These are phyloP conservation scores for Emmonsiellopsis sp. DNA, from an alignment of 2,329 filamentous ascomycete species.

Conservation along the genomic window DNA sequence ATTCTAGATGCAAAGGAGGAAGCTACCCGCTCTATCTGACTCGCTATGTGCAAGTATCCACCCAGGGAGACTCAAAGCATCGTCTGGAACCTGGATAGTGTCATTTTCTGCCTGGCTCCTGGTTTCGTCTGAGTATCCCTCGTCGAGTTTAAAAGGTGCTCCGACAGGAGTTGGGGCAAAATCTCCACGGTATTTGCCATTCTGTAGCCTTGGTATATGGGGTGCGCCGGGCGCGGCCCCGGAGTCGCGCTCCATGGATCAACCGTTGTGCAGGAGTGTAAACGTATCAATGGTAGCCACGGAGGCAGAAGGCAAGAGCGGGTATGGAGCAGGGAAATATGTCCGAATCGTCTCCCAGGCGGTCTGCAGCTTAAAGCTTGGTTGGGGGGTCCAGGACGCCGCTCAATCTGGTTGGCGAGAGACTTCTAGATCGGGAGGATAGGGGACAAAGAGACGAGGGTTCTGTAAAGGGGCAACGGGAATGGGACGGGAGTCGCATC, in stretches of 20 bases:
- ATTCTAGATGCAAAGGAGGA: not conserved
- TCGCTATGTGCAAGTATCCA: slow-evolving; percentile 49
- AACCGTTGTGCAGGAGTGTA: slow-evolving; percentile 1
- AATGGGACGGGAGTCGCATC: no score
- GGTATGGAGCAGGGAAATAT: no score
- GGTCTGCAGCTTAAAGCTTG: no score
- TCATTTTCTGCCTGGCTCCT: slow-evolving; percentile 38
- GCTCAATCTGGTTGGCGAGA: no score
- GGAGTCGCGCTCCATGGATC: slow-evolving; percentile 24
- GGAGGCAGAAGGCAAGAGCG: not conserved
- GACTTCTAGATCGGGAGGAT: no score
- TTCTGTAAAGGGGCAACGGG: no score
- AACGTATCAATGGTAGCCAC: not conserved
- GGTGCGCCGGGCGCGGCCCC: slow-evolving; percentile 16
- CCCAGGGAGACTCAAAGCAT: slow-evolving; percentile 40
- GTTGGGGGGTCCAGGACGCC: no score
- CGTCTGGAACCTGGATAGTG: slow-evolving; percentile 26
- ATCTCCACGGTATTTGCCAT: slow-evolving; percentile 18
- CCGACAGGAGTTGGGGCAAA: slow-evolving; percentile 23
- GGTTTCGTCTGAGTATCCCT: slow-evolving; percentile 77
- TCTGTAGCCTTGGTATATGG: slow-evolving; percentile 19
- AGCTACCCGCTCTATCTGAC: slow-evolving; percentile 46
- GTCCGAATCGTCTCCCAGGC: no score
- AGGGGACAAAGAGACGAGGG: no score
- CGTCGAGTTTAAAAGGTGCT: slow-evolving; percentile 58